These are phyloP conservation scores for Stachybotrys chartarum DNA, from an alignment of 2,329 filamentous ascomycete species.

Conservation along the genomic window DNA sequence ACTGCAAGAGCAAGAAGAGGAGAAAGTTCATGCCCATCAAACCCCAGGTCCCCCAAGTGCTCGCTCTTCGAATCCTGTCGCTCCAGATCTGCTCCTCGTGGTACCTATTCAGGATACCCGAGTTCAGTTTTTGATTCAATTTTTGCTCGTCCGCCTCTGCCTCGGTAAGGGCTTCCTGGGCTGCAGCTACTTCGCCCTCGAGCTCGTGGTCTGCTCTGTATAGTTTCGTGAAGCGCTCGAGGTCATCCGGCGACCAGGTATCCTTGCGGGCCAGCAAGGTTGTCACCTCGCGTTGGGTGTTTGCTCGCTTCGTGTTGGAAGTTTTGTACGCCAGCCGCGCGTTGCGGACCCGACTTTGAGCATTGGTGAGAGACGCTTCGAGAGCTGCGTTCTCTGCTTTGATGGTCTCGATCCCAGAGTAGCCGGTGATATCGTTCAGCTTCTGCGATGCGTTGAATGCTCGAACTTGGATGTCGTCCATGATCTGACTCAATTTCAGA, in stretches of 20 bases:
- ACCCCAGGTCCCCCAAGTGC: conserved; percentile 97
- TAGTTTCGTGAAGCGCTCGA: conserved; percentile 89
- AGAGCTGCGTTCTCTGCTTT: conserved; percentile 69
- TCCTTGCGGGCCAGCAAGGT: conserved; percentile 90
- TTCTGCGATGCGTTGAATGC: conserved; percentile 79
- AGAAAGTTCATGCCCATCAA: conserved; percentile 95
- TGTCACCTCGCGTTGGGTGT: conserved; percentile 92
- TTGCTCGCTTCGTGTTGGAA: conserved; percentile 76
- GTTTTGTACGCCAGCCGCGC: conserved; percentile 72
- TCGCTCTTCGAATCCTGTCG: conserved; percentile 91
- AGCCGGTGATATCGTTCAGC: conserved; percentile 91
- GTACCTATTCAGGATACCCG: conserved; percentile 81
- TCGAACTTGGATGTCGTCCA: conserved; percentile 85
- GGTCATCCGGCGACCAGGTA: conserved; percentile 76
- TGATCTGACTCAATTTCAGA: conserved; percentile 42
- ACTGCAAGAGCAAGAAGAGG: conserved; percentile 77
- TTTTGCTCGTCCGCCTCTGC: conserved; percentile 78
- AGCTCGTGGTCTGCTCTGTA: conserved; percentile 91
- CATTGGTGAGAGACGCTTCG: conserved; percentile 49
- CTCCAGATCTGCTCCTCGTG: conserved; percentile 99
- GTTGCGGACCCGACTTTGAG: conserved; percentile 59
- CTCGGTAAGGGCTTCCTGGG: conserved; percentile 63
- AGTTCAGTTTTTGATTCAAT: conserved; percentile 66
- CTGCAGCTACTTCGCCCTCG: conserved; percentile 71
- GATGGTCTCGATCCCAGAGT: conserved; percentile 81